Evolutionary conservation across 345 rosid species (phyloP).

Genomic region (Hibiscus tridactylites): DNA sequence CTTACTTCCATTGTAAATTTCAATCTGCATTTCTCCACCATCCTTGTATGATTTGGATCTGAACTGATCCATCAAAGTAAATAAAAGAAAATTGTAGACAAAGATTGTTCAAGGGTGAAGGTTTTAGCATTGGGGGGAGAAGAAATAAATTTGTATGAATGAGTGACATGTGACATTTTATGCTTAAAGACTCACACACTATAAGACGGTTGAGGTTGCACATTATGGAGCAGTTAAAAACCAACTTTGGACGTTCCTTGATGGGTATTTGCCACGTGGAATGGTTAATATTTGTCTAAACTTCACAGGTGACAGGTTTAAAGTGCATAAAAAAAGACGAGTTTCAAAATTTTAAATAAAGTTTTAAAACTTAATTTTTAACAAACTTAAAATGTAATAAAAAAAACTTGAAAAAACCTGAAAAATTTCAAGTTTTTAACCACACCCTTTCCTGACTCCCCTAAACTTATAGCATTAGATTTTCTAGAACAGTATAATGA

Average conservation of each 20-base stretch:
- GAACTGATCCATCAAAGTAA: slow-evolving; percentile 35
- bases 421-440: too few relatives aligned
- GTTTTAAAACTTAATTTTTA: too few relatives aligned
- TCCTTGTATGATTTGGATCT: slow-evolving; percentile 55
- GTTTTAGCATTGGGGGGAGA: not conserved
- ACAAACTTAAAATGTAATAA: too few relatives aligned
- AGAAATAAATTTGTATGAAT: not conserved
- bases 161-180: not conserved
- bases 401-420: too few relatives aligned
- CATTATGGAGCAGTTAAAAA: not conserved
- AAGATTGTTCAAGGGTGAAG: not conserved
- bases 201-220: not conserved
- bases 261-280: not conserved
- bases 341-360: too few relatives aligned
- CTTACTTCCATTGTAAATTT: slow-evolving; percentile 20
- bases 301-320: too few relatives aligned
- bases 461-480: too few relatives aligned
- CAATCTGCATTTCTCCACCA: slow-evolving; percentile 26
- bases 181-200: not conserved
- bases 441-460: too few relatives aligned
- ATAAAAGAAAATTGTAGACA: not conserved
- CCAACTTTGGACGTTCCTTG: not conserved
- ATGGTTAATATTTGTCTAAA: not conserved
- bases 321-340: too few relatives aligned
- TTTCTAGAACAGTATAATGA: not conserved